Evolutionary conservation across 306 rosid genomes (phyloP).

Genomic region (Mucuna pruriens): DNA sequence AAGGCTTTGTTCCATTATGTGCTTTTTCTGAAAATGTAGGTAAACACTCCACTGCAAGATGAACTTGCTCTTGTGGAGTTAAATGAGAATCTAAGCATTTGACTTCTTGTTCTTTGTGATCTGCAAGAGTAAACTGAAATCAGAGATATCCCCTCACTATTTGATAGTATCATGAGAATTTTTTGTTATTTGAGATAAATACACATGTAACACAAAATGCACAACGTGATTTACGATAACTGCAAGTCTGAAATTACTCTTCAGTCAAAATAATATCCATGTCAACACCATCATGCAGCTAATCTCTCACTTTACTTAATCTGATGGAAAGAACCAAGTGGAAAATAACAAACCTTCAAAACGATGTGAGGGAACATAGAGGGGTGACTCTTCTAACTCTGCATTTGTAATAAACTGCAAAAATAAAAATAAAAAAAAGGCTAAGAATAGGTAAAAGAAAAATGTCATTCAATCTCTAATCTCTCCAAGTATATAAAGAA

Average conservation of each 20-base stretch:
- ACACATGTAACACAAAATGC: not conserved
- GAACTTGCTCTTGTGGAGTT: conserved; percentile 69
- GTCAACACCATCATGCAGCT: not conserved
- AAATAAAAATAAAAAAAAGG: not conserved
- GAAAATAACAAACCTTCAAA: conserved; percentile 61
- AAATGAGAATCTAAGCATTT: conserved; percentile 54
- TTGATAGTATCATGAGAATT: not conserved
- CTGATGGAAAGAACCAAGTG: not conserved
- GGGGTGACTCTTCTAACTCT: conserved; percentile 76
- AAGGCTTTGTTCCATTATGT: conserved; percentile 31
- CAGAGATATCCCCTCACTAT: not conserved
- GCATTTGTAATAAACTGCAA: conserved; percentile 81
- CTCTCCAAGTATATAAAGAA: not conserved
- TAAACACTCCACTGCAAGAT: conserved; percentile 64
- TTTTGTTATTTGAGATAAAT: not conserved
- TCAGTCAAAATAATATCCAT: not conserved
- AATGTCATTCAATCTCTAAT: not conserved
- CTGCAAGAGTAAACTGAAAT: conserved; percentile 48
- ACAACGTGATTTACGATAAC: not conserved
- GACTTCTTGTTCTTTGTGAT: conserved; percentile 58
- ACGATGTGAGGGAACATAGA: conserved; percentile 70
- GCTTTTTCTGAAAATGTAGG: conserved; percentile 43
- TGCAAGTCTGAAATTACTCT: not conserved
- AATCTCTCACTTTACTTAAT: not conserved
- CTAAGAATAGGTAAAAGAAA: not conserved